Percentiles rank a stretch among this genome's conserved stretches.
Conservation (phyloP, 306 rosid species). For the Cucurbita moschata region DNA sequence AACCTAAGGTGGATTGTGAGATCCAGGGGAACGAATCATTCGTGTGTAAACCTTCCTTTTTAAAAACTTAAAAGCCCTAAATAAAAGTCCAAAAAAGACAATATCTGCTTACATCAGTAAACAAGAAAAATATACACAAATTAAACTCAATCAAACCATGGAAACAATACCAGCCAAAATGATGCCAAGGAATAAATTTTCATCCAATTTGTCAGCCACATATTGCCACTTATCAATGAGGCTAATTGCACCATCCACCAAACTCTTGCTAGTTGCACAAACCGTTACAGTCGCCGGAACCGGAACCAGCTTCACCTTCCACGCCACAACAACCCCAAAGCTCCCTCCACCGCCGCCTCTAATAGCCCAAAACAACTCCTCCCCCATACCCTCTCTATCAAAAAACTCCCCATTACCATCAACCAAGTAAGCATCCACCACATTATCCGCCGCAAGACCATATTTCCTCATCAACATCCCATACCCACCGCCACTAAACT, state of each 20-base stretch:
- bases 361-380: neutral
- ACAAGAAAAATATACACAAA: too few relatives aligned
- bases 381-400: neutral
- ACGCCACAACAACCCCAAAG: neutral
- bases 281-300: neutral
- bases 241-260: neutral
- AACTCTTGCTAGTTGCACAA: neutral
- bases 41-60: too few relatives aligned
- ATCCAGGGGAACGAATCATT: too few relatives aligned
- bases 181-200: neutral
- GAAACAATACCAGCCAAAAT: neutral
- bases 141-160: neutral
- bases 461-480: neutral
- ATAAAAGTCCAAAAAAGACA: too few relatives aligned
- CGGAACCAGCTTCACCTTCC: neutral
- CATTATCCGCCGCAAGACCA: neutral
- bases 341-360: conserved; percentile 2
- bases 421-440: neutral
- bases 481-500: neutral
- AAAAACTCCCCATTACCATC: neutral
- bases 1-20: too few relatives aligned
- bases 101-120: too few relatives aligned
- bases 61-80: too few relatives aligned
- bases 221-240: neutral
- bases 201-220: neutral